Evolutionary conservation across 2,329 filamentous ascomycete genomes (phyloP).

Genomic region (Aspergillus alliaceus): DNA sequence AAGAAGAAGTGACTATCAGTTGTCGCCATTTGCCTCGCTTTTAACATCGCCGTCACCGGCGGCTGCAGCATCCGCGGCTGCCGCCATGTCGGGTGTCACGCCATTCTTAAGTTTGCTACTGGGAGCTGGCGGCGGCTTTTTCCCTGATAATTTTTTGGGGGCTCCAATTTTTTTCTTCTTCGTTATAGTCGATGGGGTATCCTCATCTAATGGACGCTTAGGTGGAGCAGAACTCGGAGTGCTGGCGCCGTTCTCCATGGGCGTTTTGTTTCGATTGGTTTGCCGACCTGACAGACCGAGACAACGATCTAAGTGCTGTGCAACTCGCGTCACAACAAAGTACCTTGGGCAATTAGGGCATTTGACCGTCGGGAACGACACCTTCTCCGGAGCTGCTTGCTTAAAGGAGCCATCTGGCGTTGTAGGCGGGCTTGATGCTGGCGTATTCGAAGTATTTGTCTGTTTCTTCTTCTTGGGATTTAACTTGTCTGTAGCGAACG

Average conservation of each 20-base stretch:
- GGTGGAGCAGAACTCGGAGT: slow-evolving; percentile 33
- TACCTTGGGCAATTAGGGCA: slow-evolving; percentile 63
- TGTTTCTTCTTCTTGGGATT: slow-evolving; percentile 50
- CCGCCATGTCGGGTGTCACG: slow-evolving; percentile 35
- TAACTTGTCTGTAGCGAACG: slow-evolving; percentile 41
- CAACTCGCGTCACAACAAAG: slow-evolving; percentile 60
- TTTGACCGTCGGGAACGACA: slow-evolving; percentile 45
- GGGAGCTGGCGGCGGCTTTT: slow-evolving; percentile 36
- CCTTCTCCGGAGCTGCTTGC: slow-evolving; percentile 27
- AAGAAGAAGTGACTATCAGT: slow-evolving; percentile 7
- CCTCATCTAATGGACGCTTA: slow-evolving; percentile 43
- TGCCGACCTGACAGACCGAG: slow-evolving; percentile 58
- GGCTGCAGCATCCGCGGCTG: slow-evolving; percentile 25
- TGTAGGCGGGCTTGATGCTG: slow-evolving; percentile 35
- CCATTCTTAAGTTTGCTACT: slow-evolving; percentile 44
- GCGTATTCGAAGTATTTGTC: slow-evolving; percentile 32
- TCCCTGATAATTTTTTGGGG: slow-evolving; percentile 37
- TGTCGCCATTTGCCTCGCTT: slow-evolving; percentile 34
- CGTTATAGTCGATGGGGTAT: slow-evolving; percentile 45
- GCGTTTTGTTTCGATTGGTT: slow-evolving; percentile 47
- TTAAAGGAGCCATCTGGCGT: slow-evolving; percentile 35
- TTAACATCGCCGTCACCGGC: slow-evolving; percentile 34
- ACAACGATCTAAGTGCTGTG: slow-evolving; percentile 62
- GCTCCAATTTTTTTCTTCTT: slow-evolving; percentile 51
- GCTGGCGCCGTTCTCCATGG: slow-evolving; percentile 45